Evolutionary conservation across 768 basidiomycete species (phyloP).

Genomic region (Kwoniella botswanensis): DNA sequence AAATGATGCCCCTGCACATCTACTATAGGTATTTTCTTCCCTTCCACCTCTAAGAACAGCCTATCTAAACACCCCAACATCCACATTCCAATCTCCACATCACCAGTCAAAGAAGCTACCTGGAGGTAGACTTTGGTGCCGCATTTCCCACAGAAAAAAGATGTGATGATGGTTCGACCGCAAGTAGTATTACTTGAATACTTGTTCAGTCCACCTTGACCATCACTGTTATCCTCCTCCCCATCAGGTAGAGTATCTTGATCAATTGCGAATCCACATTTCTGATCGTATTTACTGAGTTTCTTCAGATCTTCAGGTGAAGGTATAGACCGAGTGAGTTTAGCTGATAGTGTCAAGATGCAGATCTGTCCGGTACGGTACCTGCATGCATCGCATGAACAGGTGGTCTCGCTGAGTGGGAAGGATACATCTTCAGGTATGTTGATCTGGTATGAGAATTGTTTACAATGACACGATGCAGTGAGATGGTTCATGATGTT

Average conservation of each 20-base stretch:
- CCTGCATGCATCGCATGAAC: conserved; percentile 15
- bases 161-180: conserved; percentile 4
- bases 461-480: conserved; percentile 10
- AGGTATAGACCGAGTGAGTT: conserved; percentile 8
- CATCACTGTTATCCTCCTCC: not conserved
- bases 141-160: conserved; percentile 11
- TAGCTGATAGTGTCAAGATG: conserved; percentile 7
- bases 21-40: not conserved
- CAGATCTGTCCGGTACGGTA: conserved; percentile 8
- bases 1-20: conserved; percentile 8
- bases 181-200: conserved; percentile 5
- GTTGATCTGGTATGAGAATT: not conserved
- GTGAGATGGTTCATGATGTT: conserved; percentile 6
- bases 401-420: conserved; percentile 4
- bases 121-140: conserved; percentile 4
- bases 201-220: conserved; percentile 3
- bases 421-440: conserved; percentile 1
- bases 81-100: conserved; percentile 11
- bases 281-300: conserved; percentile 9
- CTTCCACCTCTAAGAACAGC: not conserved
- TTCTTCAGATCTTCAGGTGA: not conserved
- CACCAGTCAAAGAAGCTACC: not conserved
- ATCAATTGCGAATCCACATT: conserved; percentile 7
- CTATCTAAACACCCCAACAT: conserved; percentile 4
- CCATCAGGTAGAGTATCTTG: not conserved